These are phyloP conservation scores for Pyrenophora seminiperda DNA, from an alignment of 2,329 filamentous ascomycete species.

Conservation along the genomic window DNA sequence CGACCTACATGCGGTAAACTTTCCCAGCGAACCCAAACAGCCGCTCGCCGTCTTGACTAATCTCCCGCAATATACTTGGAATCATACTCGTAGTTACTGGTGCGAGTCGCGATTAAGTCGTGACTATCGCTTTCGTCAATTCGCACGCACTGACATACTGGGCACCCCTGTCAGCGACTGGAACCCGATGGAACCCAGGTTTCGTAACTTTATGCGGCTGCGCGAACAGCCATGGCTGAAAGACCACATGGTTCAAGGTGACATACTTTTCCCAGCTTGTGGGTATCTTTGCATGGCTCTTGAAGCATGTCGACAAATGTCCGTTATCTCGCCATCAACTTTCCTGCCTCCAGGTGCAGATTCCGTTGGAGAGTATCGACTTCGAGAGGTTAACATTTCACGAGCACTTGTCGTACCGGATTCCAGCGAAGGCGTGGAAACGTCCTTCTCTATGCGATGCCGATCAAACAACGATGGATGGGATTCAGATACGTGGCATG, in stretches of 20 bases:
- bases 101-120: conserved; percentile 26
- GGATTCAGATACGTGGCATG: conserved; percentile 15
- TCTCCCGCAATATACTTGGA: conserved; percentile 44
- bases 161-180: conserved; percentile 19
- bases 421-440: conserved; percentile 30
- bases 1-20: conserved; percentile 11
- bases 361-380: conserved; percentile 11
- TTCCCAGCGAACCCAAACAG: conserved; percentile 11
- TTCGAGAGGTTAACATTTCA: conserved; percentile 27
- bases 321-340: conserved; percentile 11
- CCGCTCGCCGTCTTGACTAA: conserved; percentile 15
- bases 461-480: background rate
- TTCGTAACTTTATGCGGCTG: conserved; percentile 30
- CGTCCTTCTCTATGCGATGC: conserved; percentile 21
- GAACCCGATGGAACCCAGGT: conserved; percentile 23
- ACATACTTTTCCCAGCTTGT: conserved; percentile 25
- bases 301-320: conserved; percentile 18
- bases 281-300: conserved; percentile 25
- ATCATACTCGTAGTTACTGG: conserved; percentile 40
- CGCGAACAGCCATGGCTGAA: conserved; percentile 29
- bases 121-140: conserved; percentile 22
- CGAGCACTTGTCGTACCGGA: conserved; percentile 32
- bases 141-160: conserved; percentile 22
- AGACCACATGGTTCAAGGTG: conserved; percentile 26
- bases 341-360: background rate